A percentile compares a stretch with the other conserved stretches of the same genome.
Conservation (phyloP, 768 basidiomycete genomes). For the Gautieria morchelliformis region DNA sequence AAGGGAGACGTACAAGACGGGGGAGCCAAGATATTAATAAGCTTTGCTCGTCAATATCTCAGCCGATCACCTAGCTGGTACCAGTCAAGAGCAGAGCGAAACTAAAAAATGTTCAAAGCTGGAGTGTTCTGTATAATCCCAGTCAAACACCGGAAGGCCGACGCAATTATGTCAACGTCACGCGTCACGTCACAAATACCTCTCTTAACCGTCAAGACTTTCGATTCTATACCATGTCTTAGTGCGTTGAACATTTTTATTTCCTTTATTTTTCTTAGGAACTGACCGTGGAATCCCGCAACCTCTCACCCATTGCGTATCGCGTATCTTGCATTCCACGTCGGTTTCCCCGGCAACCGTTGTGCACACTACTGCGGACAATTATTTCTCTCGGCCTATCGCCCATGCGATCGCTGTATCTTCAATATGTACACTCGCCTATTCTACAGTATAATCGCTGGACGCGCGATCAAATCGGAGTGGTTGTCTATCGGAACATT, state of each 20-base stretch:
- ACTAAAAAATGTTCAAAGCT: too few relatives aligned
- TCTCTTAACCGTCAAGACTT: not conserved
- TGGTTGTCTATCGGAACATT: conserved; percentile 68
- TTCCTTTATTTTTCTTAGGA: not conserved
- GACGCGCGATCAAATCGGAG: conserved; percentile 75
- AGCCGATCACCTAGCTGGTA: too few relatives aligned
- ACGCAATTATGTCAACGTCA: not conserved
- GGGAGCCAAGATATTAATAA: too few relatives aligned
- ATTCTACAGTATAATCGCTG: conserved; percentile 56
- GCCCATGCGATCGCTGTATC: too few relatives aligned
- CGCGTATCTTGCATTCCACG: too few relatives aligned
- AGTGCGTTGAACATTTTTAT: not conserved
- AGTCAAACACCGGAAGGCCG: too few relatives aligned
- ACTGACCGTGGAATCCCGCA: not conserved
- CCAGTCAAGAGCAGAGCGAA: too few relatives aligned
- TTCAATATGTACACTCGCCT: not conserved
- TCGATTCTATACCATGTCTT: not conserved
- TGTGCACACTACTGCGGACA: not conserved
- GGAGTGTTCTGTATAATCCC: too few relatives aligned
- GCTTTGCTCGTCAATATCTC: too few relatives aligned
- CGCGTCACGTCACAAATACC: not conserved
- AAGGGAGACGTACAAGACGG: too few relatives aligned
- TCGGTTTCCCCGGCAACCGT: too few relatives aligned
- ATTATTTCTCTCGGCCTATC: too few relatives aligned
- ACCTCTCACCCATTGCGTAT: not conserved